phyloP scores from a whole-genome alignment of 1,284 basidiomycete species.

The Rhodotorula sp. region DNA sequence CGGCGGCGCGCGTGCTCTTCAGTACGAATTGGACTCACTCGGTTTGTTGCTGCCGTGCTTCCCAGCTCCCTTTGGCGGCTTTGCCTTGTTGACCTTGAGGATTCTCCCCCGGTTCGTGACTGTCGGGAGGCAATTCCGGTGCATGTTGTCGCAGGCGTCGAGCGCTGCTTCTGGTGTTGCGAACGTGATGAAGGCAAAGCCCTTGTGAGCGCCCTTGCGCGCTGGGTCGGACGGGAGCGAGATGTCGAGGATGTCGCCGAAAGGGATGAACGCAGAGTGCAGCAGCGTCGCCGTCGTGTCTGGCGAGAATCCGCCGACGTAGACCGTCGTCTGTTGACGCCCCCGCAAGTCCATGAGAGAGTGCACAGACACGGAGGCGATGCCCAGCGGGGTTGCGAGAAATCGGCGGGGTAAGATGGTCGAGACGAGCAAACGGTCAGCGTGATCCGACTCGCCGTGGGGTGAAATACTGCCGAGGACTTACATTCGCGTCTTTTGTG shows the following conservation, averaged over 20 bases:
- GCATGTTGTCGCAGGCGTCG: constrained; percentile 48
- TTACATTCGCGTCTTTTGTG: background rate
- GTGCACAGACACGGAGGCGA: no score
- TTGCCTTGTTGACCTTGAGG: constrained; percentile 44
- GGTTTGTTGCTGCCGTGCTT: constrained; percentile 36
- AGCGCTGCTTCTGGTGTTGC: constrained; percentile 35
- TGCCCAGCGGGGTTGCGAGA: background rate
- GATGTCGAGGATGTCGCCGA: constrained; percentile 46
- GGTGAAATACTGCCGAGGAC: background rate
- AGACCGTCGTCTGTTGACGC: constrained; percentile 31
- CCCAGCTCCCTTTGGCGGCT: constrained; percentile 39
- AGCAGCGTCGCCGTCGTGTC: constrained; percentile 41
- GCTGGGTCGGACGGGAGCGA: constrained; percentile 44
- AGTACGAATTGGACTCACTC: constrained; percentile 22
- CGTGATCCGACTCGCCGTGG: background rate
- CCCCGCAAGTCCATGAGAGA: no score
- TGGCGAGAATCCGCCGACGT: constrained; percentile 41
- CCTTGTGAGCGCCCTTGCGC: constrained; percentile 33
- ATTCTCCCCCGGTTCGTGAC: constrained; percentile 26
- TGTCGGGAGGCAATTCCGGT: constrained; percentile 42
- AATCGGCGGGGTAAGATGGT: background rate
- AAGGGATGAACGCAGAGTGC: constrained; percentile 43
- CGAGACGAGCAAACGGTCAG: background rate
- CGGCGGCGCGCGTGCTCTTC: background rate
- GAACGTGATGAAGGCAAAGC: constrained; percentile 46